A percentile compares a stretch with the other conserved stretches of the same genome.
These are phyloP conservation scores for Calonectria naviculata DNA, from an alignment of 2,329 filamentous ascomycete genomes.

Conservation along the genomic window DNA sequence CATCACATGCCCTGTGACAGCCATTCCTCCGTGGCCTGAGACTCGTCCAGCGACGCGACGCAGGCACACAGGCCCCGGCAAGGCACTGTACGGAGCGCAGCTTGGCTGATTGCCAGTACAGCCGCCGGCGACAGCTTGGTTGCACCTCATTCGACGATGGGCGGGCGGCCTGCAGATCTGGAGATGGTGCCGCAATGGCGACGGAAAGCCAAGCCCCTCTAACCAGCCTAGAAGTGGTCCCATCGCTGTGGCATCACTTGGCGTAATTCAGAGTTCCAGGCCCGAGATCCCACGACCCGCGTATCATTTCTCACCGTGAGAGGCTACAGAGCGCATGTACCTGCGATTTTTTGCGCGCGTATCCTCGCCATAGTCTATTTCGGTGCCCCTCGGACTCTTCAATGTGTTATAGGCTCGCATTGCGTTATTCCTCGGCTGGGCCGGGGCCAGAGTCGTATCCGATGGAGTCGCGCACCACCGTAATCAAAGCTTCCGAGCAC, in stretches of 20 bases:
- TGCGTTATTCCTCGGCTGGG: not conserved
- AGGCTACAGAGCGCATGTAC: not conserved
- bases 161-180: constrained; percentile 10
- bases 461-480: constrained; percentile 6
- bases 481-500: not conserved
- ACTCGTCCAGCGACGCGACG: not conserved
- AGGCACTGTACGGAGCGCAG: not conserved
- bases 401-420: not conserved
- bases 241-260: constrained; percentile 13
- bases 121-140: constrained; percentile 7
- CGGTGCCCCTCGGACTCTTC: not conserved
- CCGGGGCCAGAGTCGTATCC: constrained; percentile 8
- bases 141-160: constrained; percentile 10
- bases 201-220: constrained; percentile 25
- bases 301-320: not conserved
- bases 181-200: constrained; percentile 23
- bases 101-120: not conserved
- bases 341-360: not conserved
- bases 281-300: not conserved
- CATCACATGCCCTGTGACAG: not conserved
- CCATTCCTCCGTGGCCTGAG: not conserved
- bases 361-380: not conserved
- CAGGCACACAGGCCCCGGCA: not conserved
- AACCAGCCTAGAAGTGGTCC: constrained; percentile 15
- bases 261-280: not conserved